Evolutionary conservation across 31 red algal species (phyloP).

Genomic region (Asparagopsis taxiformis): DNA sequence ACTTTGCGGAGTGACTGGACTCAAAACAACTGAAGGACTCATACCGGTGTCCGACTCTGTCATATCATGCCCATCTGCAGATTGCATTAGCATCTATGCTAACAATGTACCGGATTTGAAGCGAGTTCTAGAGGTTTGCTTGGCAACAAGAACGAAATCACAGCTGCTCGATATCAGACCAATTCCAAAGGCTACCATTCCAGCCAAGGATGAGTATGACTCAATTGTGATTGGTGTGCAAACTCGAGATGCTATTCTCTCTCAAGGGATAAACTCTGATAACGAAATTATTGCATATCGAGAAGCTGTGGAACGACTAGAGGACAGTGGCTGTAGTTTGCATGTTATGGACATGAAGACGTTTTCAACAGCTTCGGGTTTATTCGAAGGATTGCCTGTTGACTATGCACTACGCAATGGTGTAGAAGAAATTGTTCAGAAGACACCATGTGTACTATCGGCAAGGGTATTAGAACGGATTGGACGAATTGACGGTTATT

Average conservation of each 20-base stretch:
- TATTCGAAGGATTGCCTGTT: slow-evolving; percentile 28
- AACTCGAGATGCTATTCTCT: neutral
- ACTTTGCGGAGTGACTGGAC: slow-evolving; percentile 59
- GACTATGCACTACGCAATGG: slow-evolving; percentile 7
- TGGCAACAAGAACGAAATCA: neutral
- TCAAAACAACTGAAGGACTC: slow-evolving; percentile 82
- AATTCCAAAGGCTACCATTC: neutral
- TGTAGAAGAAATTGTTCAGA: slow-evolving; percentile 14
- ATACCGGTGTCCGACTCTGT: slow-evolving; percentile 24
- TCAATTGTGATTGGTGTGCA: neutral
- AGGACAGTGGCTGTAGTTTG: slow-evolving; percentile 8
- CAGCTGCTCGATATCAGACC: neutral
- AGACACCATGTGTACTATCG: neutral
- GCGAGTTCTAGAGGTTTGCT: slow-evolving; percentile 45
- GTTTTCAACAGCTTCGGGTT: slow-evolving; percentile 28
- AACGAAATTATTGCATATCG: slow-evolving; percentile 12
- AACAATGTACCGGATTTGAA: slow-evolving; percentile 36
- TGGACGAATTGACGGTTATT: slow-evolving; percentile 5
- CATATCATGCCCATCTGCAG: slow-evolving; percentile 17
- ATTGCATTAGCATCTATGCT: slow-evolving; percentile 44
- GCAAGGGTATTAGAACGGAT: slow-evolving; percentile 22
- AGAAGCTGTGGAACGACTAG: slow-evolving; percentile 13
- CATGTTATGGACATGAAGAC: slow-evolving; percentile 16
- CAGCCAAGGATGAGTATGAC: neutral
- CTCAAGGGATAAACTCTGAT: neutral